Evolutionary conservation across 208 protist genomes (phyloP).

Genomic region (Acanthamoeba healyi): DNA sequence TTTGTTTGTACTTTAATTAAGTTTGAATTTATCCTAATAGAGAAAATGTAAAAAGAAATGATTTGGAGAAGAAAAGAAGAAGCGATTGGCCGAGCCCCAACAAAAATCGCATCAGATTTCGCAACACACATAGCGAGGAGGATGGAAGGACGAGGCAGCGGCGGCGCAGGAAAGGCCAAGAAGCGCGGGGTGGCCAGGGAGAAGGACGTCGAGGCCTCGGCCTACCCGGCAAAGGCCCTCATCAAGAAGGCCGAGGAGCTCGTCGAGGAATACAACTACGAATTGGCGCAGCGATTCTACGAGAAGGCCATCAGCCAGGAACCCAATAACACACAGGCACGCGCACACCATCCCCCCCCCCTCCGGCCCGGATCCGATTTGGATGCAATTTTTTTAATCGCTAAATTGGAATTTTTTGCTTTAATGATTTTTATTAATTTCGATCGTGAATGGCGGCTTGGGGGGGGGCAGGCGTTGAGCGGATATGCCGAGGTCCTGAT

Average conservation of each 20-base stretch:
- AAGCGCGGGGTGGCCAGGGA: not conserved
- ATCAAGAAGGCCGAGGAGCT: slow-evolving; percentile 63
- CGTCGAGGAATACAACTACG: slow-evolving; percentile 36
- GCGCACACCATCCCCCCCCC: too few species aligned
- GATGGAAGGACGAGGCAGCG: not conserved
- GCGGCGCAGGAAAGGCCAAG: not conserved
- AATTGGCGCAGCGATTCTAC: slow-evolving; percentile 46
- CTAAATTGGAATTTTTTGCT: too few species aligned
- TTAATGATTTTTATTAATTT: not conserved
- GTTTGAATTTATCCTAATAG: too few species aligned
- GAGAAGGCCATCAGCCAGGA: slow-evolving; percentile 22
- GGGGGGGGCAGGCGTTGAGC: slow-evolving; percentile 32
- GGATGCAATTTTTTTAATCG: too few species aligned
- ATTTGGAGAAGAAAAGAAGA: slow-evolving; percentile 19
- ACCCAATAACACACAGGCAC: slow-evolving; percentile 30
- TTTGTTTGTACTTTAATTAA: not conserved
- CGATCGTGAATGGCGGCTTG: too few species aligned
- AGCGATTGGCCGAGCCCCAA: too few species aligned
- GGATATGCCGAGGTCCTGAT: slow-evolving; percentile 15
- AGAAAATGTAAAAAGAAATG: not conserved
- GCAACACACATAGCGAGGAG: not conserved
- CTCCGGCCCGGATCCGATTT: too few species aligned
- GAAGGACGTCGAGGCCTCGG: not conserved
- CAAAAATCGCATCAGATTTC: not conserved
- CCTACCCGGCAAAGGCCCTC: slow-evolving; percentile 16